Evolutionary conservation across 345 rosid genomes (phyloP).

Genomic region (Linum tenue): DNA sequence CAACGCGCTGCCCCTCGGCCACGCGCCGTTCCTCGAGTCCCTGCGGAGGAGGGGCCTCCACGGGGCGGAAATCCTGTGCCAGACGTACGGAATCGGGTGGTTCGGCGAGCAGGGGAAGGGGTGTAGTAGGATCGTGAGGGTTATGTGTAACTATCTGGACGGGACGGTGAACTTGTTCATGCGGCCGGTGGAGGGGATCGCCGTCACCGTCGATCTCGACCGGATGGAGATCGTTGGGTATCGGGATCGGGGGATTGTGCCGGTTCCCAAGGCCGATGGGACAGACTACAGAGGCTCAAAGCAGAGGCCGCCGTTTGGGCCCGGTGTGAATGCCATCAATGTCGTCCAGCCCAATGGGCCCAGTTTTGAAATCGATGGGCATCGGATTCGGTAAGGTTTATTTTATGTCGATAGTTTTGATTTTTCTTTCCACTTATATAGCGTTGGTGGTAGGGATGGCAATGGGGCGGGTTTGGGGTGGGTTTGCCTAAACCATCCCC

Average conservation of each 20-base stretch:
- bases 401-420: not conserved
- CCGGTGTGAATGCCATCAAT: conserved; percentile 11
- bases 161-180: conserved; percentile 29
- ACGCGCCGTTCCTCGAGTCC: conserved; percentile 27
- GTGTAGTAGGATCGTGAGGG: conserved; percentile 21
- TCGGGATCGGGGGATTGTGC: conserved; percentile 15
- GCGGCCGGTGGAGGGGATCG: conserved; percentile 33
- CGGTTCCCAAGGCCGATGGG: conserved; percentile 28
- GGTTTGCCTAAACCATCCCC: too few relatives aligned
- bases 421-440: not conserved
- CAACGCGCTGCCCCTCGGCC: conserved; percentile 2
- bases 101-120: conserved; percentile 17
- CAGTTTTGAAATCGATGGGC: conserved; percentile 30
- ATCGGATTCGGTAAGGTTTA: conserved; percentile 17
- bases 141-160: conserved; percentile 24
- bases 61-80: conserved; percentile 22
- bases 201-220: conserved; percentile 28
- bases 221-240: conserved; percentile 21
- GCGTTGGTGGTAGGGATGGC: not conserved
- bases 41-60: conserved; percentile 20
- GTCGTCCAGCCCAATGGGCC: conserved; percentile 35
- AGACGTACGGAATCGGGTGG: conserved; percentile 27
- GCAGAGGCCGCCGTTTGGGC: conserved; percentile 16
- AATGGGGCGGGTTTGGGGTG: too few relatives aligned
- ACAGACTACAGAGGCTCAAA: conserved; percentile 32